Evolutionary conservation across 1,284 basidiomycete genomes (phyloP), one percentile per base, ranked within the genome.

Genomic region (Ustilago hordei): DNA sequence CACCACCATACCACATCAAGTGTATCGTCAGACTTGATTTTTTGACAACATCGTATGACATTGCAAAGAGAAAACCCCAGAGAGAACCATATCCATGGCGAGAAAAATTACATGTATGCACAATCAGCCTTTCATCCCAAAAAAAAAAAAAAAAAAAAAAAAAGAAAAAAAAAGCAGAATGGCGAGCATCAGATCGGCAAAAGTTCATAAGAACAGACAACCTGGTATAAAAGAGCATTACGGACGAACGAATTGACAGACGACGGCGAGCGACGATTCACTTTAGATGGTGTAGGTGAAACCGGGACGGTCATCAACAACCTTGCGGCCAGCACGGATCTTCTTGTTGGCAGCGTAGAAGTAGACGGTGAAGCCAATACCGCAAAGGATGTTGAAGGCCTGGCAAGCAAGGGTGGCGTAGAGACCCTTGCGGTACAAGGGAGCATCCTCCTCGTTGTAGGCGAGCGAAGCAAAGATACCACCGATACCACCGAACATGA

Each of bases 401-500:
- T 79, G 74, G 67, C 68, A 69, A 8, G 68, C 79, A 17, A 82
- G 56, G 23, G 78, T 79, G 58, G 80, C 69, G 64, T 73, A 78
- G n/a, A 83, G 70, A 50, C 81, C 81, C 54, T 71, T 65, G 32
- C 75, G 66, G 77, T 83, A 83, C 53, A 71, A 64, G 31, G 81
- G 80, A n/a, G 81, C 78, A 31, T 81, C 75, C 67, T 75, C 69
- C 66, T 80, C 71, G 63, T 83, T 81, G 83, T 81, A 86, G 31
- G 81, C 75, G 35, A 83, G 67, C 17, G 84, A 85, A 17, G 87
- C 86, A 60, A 88, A 75, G 77, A 88, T 88, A 61, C 88, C 88
- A 28, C 88, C 88, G 36, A 88, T 69, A 64, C 87, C 87, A 52
- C 87, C 87, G 58, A 86, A 84, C 45, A 82, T 85, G 62, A 87